Conservation (phyloP, 2,329 filamentous ascomycete species). For the Xylaria sp. region DNA sequence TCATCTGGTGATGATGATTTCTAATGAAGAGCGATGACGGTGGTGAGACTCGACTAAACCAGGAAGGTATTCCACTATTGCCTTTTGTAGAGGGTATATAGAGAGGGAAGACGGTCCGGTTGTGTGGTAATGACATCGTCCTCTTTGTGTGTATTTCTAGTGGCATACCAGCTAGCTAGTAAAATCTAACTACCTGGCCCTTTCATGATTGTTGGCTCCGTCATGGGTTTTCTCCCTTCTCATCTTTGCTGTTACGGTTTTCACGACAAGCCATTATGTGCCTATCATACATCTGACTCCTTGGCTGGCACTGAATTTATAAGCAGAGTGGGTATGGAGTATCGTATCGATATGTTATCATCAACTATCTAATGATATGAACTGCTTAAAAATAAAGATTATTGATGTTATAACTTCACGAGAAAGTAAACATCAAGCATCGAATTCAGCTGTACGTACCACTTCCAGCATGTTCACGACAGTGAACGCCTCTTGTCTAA, state of each 20-base stretch:
- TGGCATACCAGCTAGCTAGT: constrained; percentile 2
- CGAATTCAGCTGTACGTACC: background rate
- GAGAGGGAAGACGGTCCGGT: background rate
- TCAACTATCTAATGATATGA: background rate
- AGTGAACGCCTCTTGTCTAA: background rate
- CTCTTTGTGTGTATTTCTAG: constrained; percentile 25
- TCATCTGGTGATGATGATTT: background rate
- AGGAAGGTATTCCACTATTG: background rate
- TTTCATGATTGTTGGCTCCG: background rate
- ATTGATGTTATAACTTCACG: background rate
- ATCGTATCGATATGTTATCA: background rate
- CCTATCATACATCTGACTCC: background rate
- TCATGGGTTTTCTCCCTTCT: background rate
- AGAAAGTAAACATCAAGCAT: background rate
- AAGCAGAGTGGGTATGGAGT: background rate
- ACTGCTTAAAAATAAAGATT: background rate
- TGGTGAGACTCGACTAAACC: background rate
- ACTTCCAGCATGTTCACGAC: background rate
- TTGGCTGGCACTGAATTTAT: background rate
- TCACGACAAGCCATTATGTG: too few relatives aligned
- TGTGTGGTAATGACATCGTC: background rate
- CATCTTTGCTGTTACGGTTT: background rate
- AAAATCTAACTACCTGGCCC: background rate
- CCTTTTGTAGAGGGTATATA: constrained; percentile 7
- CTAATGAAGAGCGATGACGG: constrained; percentile 31